Conservation (phyloP, 371 early-diverging fungal species). For the Nematocida sp. region DNA sequence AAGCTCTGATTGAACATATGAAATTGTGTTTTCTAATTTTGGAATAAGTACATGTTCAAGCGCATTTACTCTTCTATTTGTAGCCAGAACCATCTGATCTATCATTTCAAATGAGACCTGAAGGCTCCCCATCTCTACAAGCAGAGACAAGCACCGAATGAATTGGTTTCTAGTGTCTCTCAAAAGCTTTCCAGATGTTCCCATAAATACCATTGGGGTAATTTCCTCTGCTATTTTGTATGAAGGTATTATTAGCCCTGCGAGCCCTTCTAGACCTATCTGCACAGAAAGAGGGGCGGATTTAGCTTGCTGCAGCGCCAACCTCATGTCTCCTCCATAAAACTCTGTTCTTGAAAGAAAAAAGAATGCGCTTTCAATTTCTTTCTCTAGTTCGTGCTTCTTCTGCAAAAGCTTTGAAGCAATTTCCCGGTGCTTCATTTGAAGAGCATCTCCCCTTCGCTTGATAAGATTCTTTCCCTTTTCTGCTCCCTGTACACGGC, state of each 20-base stretch:
- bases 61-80: conserved; percentile 97
- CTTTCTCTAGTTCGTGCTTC: conserved; percentile 79
- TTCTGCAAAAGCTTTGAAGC: conserved; percentile 85
- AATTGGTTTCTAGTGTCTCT: conserved; percentile 87
- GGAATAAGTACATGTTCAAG: conserved; percentile 97
- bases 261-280: conserved; percentile 46
- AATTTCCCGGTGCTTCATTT: conserved; percentile 85
- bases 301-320: conserved; percentile 59
- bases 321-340: conserved; percentile 80
- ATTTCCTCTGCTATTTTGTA: conserved; percentile 51
- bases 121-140: conserved; percentile 85
- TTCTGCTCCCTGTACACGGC: conserved; percentile 89
- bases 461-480: conserved; percentile 85
- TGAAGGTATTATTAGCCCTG: conserved; percentile 58
- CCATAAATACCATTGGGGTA: conserved; percentile 76
- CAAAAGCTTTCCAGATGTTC: conserved; percentile 91
- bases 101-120: conserved; percentile 87
- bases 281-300: conserved; percentile 56
- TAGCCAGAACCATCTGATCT: conserved; percentile 93
- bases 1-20: conserved; percentile 88
- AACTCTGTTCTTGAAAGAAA: conserved; percentile 93
- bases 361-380: conserved; percentile 92
- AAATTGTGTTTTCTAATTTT: conserved; percentile 91
- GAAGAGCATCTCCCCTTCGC: conserved; percentile 81
- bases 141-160: conserved; percentile 80